phyloP scores from a whole-genome alignment of 768 basidiomycete species.

The Lactifluus subvellereus region DNA sequence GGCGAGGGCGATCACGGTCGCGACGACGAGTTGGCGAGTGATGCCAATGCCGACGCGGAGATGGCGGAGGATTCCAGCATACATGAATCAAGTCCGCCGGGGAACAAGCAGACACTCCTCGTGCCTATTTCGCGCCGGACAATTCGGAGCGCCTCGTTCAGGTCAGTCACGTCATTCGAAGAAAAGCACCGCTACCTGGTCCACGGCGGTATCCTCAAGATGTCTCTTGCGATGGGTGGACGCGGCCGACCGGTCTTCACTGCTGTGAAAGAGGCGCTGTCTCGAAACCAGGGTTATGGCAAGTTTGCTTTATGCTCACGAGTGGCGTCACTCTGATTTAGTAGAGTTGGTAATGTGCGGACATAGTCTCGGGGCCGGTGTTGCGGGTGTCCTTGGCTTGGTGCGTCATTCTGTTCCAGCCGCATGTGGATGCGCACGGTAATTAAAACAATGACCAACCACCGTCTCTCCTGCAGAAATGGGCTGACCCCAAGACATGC shows the following conservation, averaged over 20 bases:
- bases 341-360: conserved; percentile 72
- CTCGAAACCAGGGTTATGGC: conserved; percentile 69
- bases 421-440: conserved; percentile 9
- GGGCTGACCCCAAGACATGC: conserved; percentile 78
- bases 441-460: not conserved
- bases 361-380: conserved; percentile 80
- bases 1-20: conserved; percentile 28
- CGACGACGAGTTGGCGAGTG: not conserved
- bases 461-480: conserved; percentile 47
- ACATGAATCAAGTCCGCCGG: not conserved
- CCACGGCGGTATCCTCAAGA: conserved; percentile 74
- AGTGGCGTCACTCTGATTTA: not conserved
- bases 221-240: conserved; percentile 75
- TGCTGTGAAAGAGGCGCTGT: conserved; percentile 65
- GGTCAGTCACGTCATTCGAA: conserved; percentile 21
- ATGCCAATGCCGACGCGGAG: not conserved
- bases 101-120: not conserved
- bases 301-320: conserved; percentile 26
- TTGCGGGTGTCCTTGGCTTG: conserved; percentile 68
- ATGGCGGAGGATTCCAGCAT: not conserved
- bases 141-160: conserved; percentile 21
- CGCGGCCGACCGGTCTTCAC: conserved; percentile 71
- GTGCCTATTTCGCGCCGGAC: not conserved
- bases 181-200: conserved; percentile 47
- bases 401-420: conserved; percentile 35